Evolutionary conservation across 2,329 filamentous ascomycete genomes (phyloP).

Genomic region (Colletotrichum cereale): DNA sequence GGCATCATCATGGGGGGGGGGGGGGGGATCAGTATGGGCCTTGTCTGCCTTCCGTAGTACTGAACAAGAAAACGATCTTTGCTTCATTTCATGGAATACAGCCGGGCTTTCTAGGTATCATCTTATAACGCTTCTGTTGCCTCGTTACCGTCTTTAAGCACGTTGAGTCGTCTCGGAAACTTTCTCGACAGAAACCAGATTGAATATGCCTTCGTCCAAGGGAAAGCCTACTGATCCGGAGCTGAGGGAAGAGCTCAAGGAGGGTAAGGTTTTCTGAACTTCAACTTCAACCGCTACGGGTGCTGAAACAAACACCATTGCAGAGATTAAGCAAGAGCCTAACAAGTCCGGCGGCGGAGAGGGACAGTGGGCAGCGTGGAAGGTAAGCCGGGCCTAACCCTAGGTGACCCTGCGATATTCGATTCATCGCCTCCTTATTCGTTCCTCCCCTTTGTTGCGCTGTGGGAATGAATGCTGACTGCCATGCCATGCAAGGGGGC

Average conservation of each 20-base stretch:
- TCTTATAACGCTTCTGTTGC: neutral
- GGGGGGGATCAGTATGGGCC: neutral
- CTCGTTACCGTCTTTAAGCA: neutral
- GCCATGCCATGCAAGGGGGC: slow-evolving; percentile 43
- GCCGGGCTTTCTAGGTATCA: neutral
- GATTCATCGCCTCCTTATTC: neutral
- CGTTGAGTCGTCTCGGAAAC: no score
- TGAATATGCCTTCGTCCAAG: slow-evolving; percentile 54
- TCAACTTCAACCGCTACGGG: rapidly evolving
- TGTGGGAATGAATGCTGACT: neutral
- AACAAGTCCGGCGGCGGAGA: slow-evolving; percentile 57
- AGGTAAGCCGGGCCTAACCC: slow-evolving; percentile 14
- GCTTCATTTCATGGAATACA: neutral
- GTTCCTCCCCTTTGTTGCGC: neutral
- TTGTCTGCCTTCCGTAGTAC: rapidly evolving
- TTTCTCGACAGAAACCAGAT: neutral
- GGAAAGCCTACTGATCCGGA: slow-evolving; percentile 56
- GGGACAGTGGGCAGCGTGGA: slow-evolving; percentile 46
- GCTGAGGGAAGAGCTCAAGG: slow-evolving; percentile 54
- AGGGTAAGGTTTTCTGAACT: slow-evolving; percentile 45
- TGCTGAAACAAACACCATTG: rapidly evolving
- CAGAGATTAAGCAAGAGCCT: slow-evolving; percentile 56
- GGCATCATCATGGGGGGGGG: neutral
- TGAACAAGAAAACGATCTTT: neutral
- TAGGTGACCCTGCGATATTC: rapidly evolving